A percentile compares a stretch with the other conserved stretches of the same genome.
Conservation (phyloP, 2,329 filamentous ascomycete genomes). For the Hypoxylon sp. region DNA sequence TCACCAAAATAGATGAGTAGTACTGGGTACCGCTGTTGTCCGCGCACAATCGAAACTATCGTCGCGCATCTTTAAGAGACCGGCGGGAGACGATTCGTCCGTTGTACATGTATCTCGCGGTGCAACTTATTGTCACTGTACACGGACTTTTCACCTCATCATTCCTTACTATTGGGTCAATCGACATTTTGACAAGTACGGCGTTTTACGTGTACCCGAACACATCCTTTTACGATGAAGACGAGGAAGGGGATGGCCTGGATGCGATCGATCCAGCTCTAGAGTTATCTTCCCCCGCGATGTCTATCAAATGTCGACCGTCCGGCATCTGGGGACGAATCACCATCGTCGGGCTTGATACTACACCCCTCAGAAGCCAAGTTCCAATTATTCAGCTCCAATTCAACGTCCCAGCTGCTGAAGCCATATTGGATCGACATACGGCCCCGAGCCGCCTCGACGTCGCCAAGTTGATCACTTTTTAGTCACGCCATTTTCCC, state of each 20-base stretch:
- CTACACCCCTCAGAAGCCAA: constrained; percentile 6
- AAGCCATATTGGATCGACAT: constrained; percentile 62
- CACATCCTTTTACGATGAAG: constrained; percentile 20
- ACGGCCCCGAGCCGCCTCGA: constrained; percentile 61
- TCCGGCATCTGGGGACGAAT: constrained; percentile 14
- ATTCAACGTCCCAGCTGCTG: constrained; percentile 20
- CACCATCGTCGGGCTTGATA: constrained; percentile 12
- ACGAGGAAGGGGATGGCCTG: too few relatives aligned
- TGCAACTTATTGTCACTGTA: constrained; percentile 10
- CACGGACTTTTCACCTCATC: constrained; percentile 2
- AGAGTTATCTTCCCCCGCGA: constrained; percentile 6
- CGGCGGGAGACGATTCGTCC: not conserved
- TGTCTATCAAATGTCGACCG: constrained; percentile 1
- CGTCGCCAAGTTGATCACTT: constrained; percentile 59
- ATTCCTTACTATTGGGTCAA: constrained; percentile 20
- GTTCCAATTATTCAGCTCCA: not conserved
- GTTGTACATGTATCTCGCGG: not conserved
- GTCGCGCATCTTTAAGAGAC: not conserved
- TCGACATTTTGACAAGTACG: not conserved
- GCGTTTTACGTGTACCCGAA: constrained; percentile 12
- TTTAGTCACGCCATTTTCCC: constrained; percentile 55
- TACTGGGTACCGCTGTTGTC: not conserved
- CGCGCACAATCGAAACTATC: not conserved
- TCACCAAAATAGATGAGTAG: not conserved
- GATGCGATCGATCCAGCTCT: too few relatives aligned